Percentiles rank a stretch among this genome's conserved stretches.
These are phyloP conservation scores for Penicillium glabrum DNA, from an alignment of 2,329 filamentous ascomycete genomes.

Conservation along the genomic window DNA sequence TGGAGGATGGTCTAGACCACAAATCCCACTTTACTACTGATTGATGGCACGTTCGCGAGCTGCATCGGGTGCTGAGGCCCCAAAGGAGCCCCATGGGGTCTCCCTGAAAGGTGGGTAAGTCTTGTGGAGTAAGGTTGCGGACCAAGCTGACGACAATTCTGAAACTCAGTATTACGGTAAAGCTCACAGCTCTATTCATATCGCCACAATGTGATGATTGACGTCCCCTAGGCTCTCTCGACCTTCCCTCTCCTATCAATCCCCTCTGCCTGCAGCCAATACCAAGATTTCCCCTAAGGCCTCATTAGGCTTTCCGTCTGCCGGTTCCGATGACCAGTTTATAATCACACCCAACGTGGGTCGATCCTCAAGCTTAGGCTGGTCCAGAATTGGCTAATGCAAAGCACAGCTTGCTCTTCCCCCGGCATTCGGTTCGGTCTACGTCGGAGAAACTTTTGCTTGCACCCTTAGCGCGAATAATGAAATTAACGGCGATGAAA, in stretches of 20 bases:
- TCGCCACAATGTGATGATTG: slow-evolving; percentile 3
- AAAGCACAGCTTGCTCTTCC: slow-evolving; percentile 69
- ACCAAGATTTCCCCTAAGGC: slow-evolving; percentile 59
- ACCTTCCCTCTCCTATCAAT: slow-evolving; percentile 52
- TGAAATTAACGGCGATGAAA: slow-evolving; percentile 56
- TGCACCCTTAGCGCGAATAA: slow-evolving; percentile 97
- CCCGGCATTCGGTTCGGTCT: slow-evolving; percentile 87
- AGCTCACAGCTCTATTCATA: neutral
- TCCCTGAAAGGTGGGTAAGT: slow-evolving; percentile 64
- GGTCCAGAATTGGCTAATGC: slow-evolving; percentile 11
- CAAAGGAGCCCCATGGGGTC: slow-evolving; percentile 74
- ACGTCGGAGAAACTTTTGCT: slow-evolving; percentile 91
- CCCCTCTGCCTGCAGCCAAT: slow-evolving; percentile 45
- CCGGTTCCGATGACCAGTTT: slow-evolving; percentile 51
- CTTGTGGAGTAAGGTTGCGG: neutral
- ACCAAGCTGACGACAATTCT: slow-evolving; percentile 20
- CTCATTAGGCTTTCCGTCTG: slow-evolving; percentile 70
- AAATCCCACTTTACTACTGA: neutral
- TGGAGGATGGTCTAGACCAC: neutral
- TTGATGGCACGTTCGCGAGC: slow-evolving; percentile 46
- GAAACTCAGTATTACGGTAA: slow-evolving; percentile 37
- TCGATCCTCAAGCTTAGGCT: neutral
- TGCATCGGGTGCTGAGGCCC: slow-evolving; percentile 42
- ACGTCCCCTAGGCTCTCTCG: slow-evolving; percentile 67
- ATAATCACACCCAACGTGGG: slow-evolving; percentile 57